Base-by-base conservation (phyloP, 345 rosid species). In the Salix suchowensis region DNA sequence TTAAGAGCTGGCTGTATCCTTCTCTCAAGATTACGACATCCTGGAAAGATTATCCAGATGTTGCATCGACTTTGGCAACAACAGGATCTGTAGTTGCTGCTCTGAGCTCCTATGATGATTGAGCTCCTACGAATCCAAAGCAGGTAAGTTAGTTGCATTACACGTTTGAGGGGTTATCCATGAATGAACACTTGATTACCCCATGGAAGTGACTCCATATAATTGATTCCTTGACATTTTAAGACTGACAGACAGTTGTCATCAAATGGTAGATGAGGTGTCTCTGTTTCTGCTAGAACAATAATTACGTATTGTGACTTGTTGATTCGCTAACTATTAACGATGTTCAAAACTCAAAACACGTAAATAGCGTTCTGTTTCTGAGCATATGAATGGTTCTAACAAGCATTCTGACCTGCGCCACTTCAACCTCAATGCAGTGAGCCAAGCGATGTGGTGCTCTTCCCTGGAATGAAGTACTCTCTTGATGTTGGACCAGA, bases 71-170 rank as follows among this genome's bases (percentile, higher is more conserved):
- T 66, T 80, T 95, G 76, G 68, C 89, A 21, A 91, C 98, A 1
- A 89, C 94, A 0, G 99, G 96, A 68, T 89, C 96, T 1, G 92
- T 93, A 74, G 91, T 93, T 24, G 90, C 91, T 15, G 98, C 94
- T 70, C 87, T 93, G 78, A 96, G 91, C 82, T 65, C 90, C 71
- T 89, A 85, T 36, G 85, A 87, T 28, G 88, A 88, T 78, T 87
- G 85, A 89, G 78, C 70, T 70, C 69, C 58, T 66, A 4, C 36
- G 52, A 67, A 75, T 68, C 37, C 44, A 71, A n/a, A 62, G 75
- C 66, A 87, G 84, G 84, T 82, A 72, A 77, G 84, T 76, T 55
- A 36, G 66, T 70, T 79, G 70, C 75, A 52, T 70, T 70, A n/a
- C 34, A 18, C 14, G 24, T 42, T 65, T n/a, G 30, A 52, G 30